Evolutionary conservation across 371 early-diverging fungal genomes (phyloP), one percentile per base, ranked within the genome.

Genomic region (Rhizopus arrhizus): DNA sequence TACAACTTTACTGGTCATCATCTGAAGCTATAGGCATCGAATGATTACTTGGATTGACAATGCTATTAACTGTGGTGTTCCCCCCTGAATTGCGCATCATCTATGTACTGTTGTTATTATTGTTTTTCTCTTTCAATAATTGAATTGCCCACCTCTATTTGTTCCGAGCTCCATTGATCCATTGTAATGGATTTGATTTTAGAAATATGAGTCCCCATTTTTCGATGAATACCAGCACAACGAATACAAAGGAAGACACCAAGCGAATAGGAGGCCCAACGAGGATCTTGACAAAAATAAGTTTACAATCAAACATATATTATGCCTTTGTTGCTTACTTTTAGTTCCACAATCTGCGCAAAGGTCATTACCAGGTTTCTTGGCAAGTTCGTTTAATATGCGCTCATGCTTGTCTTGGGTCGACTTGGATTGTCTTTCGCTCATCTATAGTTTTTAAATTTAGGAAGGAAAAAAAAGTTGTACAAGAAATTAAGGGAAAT

Each of bases 201-300:
- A 41, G 94, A 87, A 61, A 96, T 93, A 63, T 95, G 95, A 0
- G 95, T 95, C 32, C 95, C 96, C 83, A 95, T 87, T 63, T 89
- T 89, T 33, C 97, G 81, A 68, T 98, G 98, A 42, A 94, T 77
- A 33, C 96, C 92, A 38, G 88, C 90, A 79, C 97, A 98, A 3
- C 95, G 85, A 42, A 97, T 94, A 72, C 97, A 98, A 32, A 98
- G 69, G 68, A 98, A 96, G 34, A 95, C 81, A 15, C 97, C 96
- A 33, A 97, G 74, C 62, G 95, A 95, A 85, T 89, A 91, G 4
- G 94, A 94, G 9, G 96, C 95, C 96, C 96, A 97, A 36, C 95
- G 93, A 42, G 98, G 95, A 59, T 91, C 96, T 96, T 11, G 8
- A 52, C 22, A 66, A 22, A 6, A 32, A 28, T 22, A 12, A 32